These are phyloP conservation scores for Bipolaris victoriae DNA, from an alignment of 2,329 filamentous ascomycete genomes.

Conservation along the genomic window DNA sequence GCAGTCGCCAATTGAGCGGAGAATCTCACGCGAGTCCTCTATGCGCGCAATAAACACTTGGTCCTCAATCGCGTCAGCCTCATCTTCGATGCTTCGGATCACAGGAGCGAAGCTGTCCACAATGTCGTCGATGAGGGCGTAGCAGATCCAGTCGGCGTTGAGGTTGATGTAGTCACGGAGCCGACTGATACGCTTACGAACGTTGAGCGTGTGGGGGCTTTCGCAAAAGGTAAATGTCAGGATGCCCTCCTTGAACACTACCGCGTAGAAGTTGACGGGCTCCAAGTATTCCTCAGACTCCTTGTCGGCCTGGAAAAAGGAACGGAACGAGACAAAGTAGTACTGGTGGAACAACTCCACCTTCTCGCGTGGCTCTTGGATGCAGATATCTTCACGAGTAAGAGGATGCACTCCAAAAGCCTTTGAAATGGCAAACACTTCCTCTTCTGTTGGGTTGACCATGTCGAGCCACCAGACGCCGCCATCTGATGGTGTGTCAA, in stretches of 20 bases:
- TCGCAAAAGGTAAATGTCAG: slow-evolving; percentile 92
- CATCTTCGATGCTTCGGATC: slow-evolving; percentile 83
- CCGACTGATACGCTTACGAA: slow-evolving; percentile 88
- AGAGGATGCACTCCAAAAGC: slow-evolving; percentile 95
- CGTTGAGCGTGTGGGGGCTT: slow-evolving; percentile 85
- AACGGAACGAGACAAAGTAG: slow-evolving; percentile 97
- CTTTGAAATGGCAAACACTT: slow-evolving; percentile 85
- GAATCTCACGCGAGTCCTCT: slow-evolving; percentile 85
- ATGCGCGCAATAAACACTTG: slow-evolving; percentile 90
- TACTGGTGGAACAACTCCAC: slow-evolving; percentile 97
- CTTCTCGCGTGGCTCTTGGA: slow-evolving; percentile 95
- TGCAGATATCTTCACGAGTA: slow-evolving; percentile 94
- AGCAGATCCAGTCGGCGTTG: slow-evolving; percentile 98
- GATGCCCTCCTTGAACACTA: slow-evolving; percentile 94
- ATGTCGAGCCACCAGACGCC: slow-evolving; percentile 99
- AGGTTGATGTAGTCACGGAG: slow-evolving; percentile 94
- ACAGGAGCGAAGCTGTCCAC: slow-evolving; percentile 93
- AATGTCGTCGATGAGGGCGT: slow-evolving; percentile 97
- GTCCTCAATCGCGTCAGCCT: slow-evolving; percentile 93
- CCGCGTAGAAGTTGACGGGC: slow-evolving; percentile 94
- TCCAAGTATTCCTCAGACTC: slow-evolving; percentile 83
- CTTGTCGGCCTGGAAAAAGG: slow-evolving; percentile 84
- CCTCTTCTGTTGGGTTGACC: slow-evolving; percentile 85
- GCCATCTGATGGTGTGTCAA: slow-evolving; percentile 70
- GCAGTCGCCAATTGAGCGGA: slow-evolving; percentile 85